Evolutionary conservation across 164 flowering plant species (phyloP).

Genomic region (Dillenia turbinata): DNA sequence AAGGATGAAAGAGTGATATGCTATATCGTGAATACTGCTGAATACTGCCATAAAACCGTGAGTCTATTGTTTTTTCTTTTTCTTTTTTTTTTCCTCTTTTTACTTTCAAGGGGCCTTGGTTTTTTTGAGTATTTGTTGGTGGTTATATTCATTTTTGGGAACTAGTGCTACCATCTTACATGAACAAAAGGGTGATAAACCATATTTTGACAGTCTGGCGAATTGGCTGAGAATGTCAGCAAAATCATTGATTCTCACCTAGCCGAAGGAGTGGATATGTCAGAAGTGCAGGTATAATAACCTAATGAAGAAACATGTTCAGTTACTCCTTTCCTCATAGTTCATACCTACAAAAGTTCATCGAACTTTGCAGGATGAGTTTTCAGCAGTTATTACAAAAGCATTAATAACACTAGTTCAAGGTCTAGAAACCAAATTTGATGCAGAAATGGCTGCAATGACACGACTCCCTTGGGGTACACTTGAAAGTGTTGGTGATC

Average conservation of each 20-base stretch:
- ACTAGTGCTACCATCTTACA: no score
- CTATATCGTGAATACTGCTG: slow-evolving; percentile 92
- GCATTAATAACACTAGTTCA: slow-evolving; percentile 83
- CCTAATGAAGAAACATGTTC: background rate
- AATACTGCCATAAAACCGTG: slow-evolving; percentile 93
- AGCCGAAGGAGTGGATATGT: slow-evolving; percentile 76
- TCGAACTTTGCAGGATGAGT: slow-evolving; percentile 75
- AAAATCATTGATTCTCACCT: slow-evolving; percentile 82
- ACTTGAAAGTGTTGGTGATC: slow-evolving; percentile 99
- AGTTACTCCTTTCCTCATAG: background rate
- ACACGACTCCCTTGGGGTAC: slow-evolving; percentile 97
- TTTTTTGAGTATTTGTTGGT: background rate
- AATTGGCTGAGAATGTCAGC: slow-evolving; percentile 86
- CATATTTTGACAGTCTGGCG: slow-evolving; percentile 59
- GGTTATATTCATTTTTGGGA: no score
- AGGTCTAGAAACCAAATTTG: slow-evolving; percentile 95
- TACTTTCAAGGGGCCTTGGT: background rate
- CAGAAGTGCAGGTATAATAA: slow-evolving; percentile 80
- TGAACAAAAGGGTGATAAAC: no score
- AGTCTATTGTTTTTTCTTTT: slow-evolving; percentile 24
- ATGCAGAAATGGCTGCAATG: slow-evolving; percentile 97
- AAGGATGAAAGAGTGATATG: slow-evolving; percentile 86
- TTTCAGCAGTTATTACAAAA: slow-evolving; percentile 86
- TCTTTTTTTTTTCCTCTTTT: no score
- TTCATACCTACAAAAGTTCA: background rate